Conservation (phyloP, 148 eudicot genomes). For the Pouteria glomerata region DNA sequence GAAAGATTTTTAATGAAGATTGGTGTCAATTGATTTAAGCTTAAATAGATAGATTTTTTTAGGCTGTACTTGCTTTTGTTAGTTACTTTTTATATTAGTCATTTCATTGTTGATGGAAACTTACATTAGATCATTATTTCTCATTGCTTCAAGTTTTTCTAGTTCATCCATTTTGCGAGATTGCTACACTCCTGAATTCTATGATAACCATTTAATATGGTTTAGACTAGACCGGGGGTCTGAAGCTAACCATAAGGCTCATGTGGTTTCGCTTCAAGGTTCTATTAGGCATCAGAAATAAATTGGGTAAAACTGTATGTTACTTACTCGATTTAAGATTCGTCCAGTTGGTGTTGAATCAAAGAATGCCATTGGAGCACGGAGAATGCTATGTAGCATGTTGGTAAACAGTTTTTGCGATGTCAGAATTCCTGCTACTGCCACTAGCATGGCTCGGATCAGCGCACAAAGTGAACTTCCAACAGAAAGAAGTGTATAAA, state of each 20-base stretch:
- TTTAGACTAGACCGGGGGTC: not conserved
- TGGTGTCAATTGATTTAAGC: too few species aligned
- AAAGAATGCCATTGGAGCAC: constrained; percentile 88
- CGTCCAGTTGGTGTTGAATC: constrained; percentile 90
- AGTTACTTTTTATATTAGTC: not conserved
- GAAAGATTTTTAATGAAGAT: not conserved
- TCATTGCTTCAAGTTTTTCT: not conserved
- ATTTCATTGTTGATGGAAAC: not conserved
- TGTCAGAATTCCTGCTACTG: constrained; percentile 52
- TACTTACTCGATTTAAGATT: constrained; percentile 67
- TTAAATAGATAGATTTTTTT: not conserved
- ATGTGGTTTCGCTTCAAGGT: not conserved
- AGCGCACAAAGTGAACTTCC: constrained; percentile 59
- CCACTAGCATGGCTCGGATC: constrained; percentile 48
- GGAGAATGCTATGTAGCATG: constrained; percentile 51
- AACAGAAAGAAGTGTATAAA: constrained; percentile 58
- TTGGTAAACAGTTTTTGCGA: constrained; percentile 66
- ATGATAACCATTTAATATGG: not conserved
- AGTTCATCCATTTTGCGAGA: not conserved
- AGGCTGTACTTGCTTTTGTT: not conserved
- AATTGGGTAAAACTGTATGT: not conserved
- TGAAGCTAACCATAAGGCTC: not conserved
- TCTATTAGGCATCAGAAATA: too few species aligned
- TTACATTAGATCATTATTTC: not conserved
- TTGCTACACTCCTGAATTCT: not conserved